A percentile compares a stretch with the other conserved stretches of the same genome.
phyloP scores from a whole-genome alignment of 768 basidiomycete species.

The Lentinula edodes region DNA sequence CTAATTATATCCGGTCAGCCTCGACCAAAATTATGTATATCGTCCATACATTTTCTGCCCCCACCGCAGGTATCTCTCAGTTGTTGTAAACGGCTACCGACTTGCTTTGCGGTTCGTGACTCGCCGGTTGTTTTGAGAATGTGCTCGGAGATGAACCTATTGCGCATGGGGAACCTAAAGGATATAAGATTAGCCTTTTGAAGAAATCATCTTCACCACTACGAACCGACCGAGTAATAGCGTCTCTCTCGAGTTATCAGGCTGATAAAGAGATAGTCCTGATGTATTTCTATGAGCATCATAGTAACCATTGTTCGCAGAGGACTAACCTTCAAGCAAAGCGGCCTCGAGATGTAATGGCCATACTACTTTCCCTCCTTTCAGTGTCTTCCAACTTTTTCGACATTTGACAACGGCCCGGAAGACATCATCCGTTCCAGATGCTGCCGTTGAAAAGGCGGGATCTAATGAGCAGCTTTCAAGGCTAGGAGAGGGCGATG shows the following conservation, averaged over 20 bases:
- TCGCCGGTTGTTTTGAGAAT: constrained; percentile 67
- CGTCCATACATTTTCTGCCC: constrained; percentile 60
- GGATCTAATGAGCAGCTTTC: neutral
- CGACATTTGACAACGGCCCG: constrained; percentile 61
- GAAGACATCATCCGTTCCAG: constrained; percentile 52
- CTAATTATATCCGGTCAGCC: neutral
- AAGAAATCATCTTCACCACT: neutral
- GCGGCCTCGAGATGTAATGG: constrained; percentile 75
- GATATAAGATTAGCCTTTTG: neutral
- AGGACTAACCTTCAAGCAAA: constrained; percentile 58
- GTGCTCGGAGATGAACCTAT: constrained; percentile 76
- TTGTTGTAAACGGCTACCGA: constrained; percentile 76
- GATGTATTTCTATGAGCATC: constrained; percentile 10
- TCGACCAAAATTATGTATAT: neutral
- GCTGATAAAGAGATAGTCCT: constrained; percentile 71
- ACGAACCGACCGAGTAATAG: constrained; percentile 53
- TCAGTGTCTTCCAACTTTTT: constrained; percentile 72
- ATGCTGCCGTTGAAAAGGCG: constrained; percentile 21
- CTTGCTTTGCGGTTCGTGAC: constrained; percentile 70
- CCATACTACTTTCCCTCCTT: constrained; percentile 75
- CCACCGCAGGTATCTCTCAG: constrained; percentile 63
- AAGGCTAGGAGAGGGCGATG: constrained; percentile 11
- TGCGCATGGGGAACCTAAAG: constrained; percentile 59
- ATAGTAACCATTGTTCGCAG: neutral
- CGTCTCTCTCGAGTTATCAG: constrained; percentile 68